These are phyloP conservation scores for Salix koriyanagi DNA, from an alignment of 345 rosid genomes.

Conservation along the genomic window DNA sequence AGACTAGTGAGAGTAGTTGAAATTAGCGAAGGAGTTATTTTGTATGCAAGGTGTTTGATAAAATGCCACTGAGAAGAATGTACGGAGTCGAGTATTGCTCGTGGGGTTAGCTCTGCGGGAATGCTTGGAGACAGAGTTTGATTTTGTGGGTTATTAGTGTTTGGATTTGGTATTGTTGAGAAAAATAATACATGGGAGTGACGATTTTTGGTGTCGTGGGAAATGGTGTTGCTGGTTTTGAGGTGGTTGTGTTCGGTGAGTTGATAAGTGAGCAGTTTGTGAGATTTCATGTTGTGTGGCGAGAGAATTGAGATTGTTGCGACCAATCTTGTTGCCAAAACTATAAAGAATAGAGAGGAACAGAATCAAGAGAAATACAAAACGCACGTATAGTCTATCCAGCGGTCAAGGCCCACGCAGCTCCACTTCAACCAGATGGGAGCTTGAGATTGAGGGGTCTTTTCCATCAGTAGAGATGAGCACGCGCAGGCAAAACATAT, in stretches of 20 bases:
- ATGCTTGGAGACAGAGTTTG: conserved; percentile 9
- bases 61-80: conserved; percentile 73
- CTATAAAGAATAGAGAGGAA: neutral
- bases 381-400: too few relatives aligned
- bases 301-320: neutral
- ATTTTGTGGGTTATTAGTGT: neutral
- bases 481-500: too few relatives aligned
- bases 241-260: conserved; percentile 7
- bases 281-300: conserved; percentile 28
- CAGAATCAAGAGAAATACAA: too few relatives aligned
- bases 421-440: too few relatives aligned
- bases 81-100: conserved; percentile 17
- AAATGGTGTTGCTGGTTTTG: conserved; percentile 1
- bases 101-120: conserved; percentile 2
- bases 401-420: too few relatives aligned
- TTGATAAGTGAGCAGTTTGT: conserved; percentile 10
- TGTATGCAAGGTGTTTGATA: conserved; percentile 51
- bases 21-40: conserved; percentile 40
- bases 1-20: conserved; percentile 46
- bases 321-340: too few relatives aligned
- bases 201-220: neutral
- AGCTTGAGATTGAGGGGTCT: too few relatives aligned
- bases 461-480: too few relatives aligned
- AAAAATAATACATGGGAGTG: conserved; percentile 6
- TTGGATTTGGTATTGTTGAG: conserved; percentile 21